Evolutionary conservation across 805 yeast genomes (phyloP).

Genomic region (Scheffersomyces lignosus): DNA sequence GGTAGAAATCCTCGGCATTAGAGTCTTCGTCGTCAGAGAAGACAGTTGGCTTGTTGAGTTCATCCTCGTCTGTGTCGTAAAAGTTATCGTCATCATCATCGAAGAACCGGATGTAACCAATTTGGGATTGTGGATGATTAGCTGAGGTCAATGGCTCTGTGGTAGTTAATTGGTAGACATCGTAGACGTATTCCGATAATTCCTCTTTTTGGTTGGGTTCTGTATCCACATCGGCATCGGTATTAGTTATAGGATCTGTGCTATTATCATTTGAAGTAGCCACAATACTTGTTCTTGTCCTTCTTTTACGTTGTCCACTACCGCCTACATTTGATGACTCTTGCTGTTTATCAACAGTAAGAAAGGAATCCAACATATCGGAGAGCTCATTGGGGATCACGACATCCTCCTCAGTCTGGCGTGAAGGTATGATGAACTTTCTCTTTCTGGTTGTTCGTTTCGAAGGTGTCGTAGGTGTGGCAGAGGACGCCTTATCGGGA

Average conservation of each 20-base stretch:
- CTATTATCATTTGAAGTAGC: neutral
- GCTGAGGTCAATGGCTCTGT: conserved; percentile 42
- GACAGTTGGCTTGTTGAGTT: conserved; percentile 19
- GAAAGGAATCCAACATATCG: conserved; percentile 70
- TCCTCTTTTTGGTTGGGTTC: conserved; percentile 1
- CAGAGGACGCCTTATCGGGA: neutral
- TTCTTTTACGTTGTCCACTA: conserved; percentile 13
- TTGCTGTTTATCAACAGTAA: conserved; percentile 35
- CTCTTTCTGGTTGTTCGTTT: conserved; percentile 15
- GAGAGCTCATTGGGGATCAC: conserved; percentile 59
- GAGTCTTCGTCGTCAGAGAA: conserved; percentile 73
- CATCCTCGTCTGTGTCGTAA: conserved; percentile 39
- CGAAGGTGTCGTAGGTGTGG: neutral
- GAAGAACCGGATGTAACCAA: conserved; percentile 55
- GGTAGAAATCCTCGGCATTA: conserved; percentile 87
- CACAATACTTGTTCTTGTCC: neutral
- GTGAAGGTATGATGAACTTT: conserved; percentile 37
- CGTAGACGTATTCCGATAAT: conserved; percentile 80
- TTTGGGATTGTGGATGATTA: conserved; percentile 47
- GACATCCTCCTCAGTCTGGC: conserved; percentile 31
- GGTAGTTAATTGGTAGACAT: conserved; percentile 57
- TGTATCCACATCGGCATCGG: neutral
- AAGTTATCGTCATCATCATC: conserved; percentile 54
- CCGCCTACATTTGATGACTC: conserved; percentile 5
- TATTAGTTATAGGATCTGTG: neutral